A percentile compares a stretch with the other conserved stretches of the same genome.
Conservation (phyloP, 192 early-diverging fungal genomes). For the Podila epigama region DNA sequence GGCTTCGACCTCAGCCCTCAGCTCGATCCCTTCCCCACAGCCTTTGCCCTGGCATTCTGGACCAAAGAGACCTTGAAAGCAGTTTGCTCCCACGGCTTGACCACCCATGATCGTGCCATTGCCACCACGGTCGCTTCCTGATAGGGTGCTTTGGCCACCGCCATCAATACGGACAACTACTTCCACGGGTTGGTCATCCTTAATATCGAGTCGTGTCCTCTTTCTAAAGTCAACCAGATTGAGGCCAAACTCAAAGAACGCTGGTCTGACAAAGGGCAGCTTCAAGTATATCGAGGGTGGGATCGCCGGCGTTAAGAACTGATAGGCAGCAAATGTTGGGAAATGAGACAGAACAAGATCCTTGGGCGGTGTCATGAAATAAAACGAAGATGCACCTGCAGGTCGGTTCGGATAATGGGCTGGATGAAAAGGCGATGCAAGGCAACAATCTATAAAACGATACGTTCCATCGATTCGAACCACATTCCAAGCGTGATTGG, state of each 20-base stretch:
- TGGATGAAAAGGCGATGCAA: conserved; percentile 56
- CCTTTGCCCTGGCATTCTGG: conserved; percentile 32
- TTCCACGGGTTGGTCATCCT: conserved; percentile 41
- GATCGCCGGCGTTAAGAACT: conserved; percentile 52
- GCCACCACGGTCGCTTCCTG: neutral
- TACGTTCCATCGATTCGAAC: conserved; percentile 60
- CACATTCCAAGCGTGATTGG: conserved; percentile 46
- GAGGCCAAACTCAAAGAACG: conserved; percentile 52
- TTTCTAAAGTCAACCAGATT: conserved; percentile 44
- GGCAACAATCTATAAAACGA: conserved; percentile 62
- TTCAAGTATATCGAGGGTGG: conserved; percentile 40
- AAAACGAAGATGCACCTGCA: conserved; percentile 27
- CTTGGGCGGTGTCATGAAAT: conserved; percentile 45
- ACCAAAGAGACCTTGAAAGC: conserved; percentile 7
- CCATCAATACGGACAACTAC: conserved; percentile 19
- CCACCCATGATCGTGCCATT: conserved; percentile 12
- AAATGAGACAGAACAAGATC: conserved; percentile 42
- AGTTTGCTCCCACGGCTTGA: neutral
- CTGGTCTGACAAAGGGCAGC: conserved; percentile 53
- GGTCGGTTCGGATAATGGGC: conserved; percentile 42
- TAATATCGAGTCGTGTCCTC: conserved; percentile 20
- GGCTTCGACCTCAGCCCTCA: conserved; percentile 38
- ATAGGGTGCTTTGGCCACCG: neutral
- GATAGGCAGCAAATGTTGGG: conserved; percentile 45
- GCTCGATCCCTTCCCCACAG: conserved; percentile 31